Conservation (phyloP, 805 yeast species). For the Candida succiphila region DNA sequence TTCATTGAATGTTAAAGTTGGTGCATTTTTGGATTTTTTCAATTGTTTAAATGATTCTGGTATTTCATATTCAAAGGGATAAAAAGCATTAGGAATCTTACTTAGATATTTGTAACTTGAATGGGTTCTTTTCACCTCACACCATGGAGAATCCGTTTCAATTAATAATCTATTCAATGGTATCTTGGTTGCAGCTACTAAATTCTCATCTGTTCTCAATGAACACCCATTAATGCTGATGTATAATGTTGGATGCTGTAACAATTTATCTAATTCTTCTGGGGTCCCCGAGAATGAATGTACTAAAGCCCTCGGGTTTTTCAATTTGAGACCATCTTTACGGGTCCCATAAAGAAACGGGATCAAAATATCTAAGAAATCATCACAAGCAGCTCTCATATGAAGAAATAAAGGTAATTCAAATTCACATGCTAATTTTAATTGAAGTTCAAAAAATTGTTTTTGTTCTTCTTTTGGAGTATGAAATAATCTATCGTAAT, state of each 20-base stretch:
- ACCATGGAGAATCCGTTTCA: constrained; percentile 99
- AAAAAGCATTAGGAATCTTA: constrained; percentile 44
- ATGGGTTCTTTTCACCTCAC: constrained; percentile 82
- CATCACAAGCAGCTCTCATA: constrained; percentile 78
- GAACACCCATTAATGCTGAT: constrained; percentile 94
- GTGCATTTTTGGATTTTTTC: constrained; percentile 9
- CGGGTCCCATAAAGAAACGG: constrained; percentile 48
- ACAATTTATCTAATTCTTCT: constrained; percentile 48
- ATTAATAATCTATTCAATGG: constrained; percentile 66
- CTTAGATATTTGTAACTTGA: constrained; percentile 55
- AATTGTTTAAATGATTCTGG: constrained; percentile 5
- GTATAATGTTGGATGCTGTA: constrained; percentile 42
- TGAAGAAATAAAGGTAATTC: constrained; percentile 79
- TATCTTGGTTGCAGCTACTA: constrained; percentile 52
- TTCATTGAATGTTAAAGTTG: constrained; percentile 29
- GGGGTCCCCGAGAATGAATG: constrained; percentile 89
- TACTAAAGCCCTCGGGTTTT: constrained; percentile 60
- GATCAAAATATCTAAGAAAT: constrained; percentile 53
- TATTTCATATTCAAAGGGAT: constrained; percentile 28
- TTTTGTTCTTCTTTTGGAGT: constrained; percentile 61
- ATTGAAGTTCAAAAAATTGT: constrained; percentile 60
- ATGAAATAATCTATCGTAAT: constrained; percentile 80
- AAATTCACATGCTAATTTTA: constrained; percentile 50
- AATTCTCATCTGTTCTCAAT: constrained; percentile 64
- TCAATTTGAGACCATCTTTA: constrained; percentile 15